Evolutionary conservation across 768 basidiomycete species (phyloP).

Genomic region (Hypholoma fasciculare): DNA sequence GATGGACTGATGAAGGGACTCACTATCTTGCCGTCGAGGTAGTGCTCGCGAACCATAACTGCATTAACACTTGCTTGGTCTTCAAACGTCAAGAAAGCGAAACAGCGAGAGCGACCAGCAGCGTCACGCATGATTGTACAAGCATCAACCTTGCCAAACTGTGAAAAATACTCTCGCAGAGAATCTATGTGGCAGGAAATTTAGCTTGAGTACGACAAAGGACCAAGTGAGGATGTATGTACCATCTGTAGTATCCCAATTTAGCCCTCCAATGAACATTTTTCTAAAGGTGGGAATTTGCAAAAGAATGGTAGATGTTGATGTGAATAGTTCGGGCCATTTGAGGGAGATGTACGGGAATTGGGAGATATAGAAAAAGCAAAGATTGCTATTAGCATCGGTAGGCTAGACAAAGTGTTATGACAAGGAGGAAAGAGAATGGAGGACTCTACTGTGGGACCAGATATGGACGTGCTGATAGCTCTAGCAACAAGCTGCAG

Average conservation of each 20-base stretch:
- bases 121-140: conserved; percentile 99
- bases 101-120: conserved; percentile 91
- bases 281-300: conserved; percentile 62
- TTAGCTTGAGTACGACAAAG: conserved; percentile 35
- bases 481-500: conserved; percentile 61
- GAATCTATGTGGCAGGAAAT: conserved; percentile 52
- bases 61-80: conserved; percentile 91
- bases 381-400: conserved; percentile 80
- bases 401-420: conserved; percentile 66
- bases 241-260: conserved; percentile 99
- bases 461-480: conserved; percentile 46
- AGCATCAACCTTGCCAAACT: conserved; percentile 96
- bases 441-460: conserved; percentile 72
- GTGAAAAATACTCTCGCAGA: conserved; percentile 85
- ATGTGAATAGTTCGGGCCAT: conserved; percentile 15
- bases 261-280: conserved; percentile 99
- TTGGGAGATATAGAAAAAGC: conserved; percentile 44
- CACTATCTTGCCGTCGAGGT: conserved; percentile 96
- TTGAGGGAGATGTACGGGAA: conserved; percentile 24
- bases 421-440: conserved; percentile 57
- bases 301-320: conserved; percentile 12
- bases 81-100: conserved; percentile 96
- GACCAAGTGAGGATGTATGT: conserved; percentile 42
- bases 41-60: conserved; percentile 94
- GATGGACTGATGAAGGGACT: conserved; percentile 31